A percentile compares a stretch with the other conserved stretches of the same genome.
phyloP scores from a whole-genome alignment of 257 asterid species.

The Gardenia jasminoides region DNA sequence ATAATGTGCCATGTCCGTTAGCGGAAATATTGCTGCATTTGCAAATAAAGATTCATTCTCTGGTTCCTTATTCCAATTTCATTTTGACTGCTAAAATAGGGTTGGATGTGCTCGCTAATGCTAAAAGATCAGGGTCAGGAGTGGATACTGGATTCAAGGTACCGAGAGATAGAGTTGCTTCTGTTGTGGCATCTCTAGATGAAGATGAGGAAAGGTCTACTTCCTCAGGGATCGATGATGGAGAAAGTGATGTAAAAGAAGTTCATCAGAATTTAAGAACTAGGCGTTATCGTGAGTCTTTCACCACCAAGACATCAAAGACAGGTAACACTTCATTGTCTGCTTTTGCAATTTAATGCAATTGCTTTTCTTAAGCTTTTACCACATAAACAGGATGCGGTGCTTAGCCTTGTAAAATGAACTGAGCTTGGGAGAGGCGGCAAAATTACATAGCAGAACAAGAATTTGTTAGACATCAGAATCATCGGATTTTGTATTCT shows the following conservation, averaged over 20 bases:
- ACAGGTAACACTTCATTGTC: constrained; percentile 42
- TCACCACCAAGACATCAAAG: constrained; percentile 38
- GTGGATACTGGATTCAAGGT: constrained; percentile 57
- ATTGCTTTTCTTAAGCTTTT: too few species aligned
- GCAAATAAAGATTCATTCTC: neutral
- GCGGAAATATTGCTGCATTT: neutral
- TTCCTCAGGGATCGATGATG: constrained; percentile 50
- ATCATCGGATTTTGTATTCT: constrained; percentile 1
- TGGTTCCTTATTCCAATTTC: neutral
- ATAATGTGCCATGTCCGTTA: too few species aligned
- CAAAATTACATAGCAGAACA: too few species aligned
- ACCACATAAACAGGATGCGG: too few species aligned
- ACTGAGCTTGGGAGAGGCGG: too few species aligned
- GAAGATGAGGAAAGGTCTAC: constrained; percentile 59
- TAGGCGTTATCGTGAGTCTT: constrained; percentile 68
- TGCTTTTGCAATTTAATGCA: neutral
- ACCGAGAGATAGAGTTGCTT: constrained; percentile 64
- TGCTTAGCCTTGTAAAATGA: too few species aligned
- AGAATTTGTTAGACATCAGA: neutral
- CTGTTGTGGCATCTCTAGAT: constrained; percentile 59
- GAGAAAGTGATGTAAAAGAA: constrained; percentile 31
- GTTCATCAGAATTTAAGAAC: constrained; percentile 29
- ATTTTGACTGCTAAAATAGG: constrained; percentile 38
- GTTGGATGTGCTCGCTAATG: constrained; percentile 69
- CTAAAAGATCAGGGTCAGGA: constrained; percentile 52